phyloP scores from a whole-genome alignment of 805 yeast genomes.

The Lipomyces orientalis region DNA sequence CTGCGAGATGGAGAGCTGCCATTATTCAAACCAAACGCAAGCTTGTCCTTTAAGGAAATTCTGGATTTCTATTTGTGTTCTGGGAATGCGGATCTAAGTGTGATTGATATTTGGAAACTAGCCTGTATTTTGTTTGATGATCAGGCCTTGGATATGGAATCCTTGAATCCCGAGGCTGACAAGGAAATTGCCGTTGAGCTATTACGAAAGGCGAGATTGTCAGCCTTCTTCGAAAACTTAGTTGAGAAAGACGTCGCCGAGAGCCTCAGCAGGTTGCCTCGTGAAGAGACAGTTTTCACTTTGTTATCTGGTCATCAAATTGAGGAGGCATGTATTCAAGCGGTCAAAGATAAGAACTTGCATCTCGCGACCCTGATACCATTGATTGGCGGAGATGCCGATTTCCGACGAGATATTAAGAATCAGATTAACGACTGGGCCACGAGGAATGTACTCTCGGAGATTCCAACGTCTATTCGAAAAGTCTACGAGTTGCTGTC shows the following conservation, averaged over 20 bases:
- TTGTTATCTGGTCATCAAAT: conserved; percentile 57
- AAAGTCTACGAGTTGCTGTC: conserved; percentile 70
- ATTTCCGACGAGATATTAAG: conserved; percentile 60
- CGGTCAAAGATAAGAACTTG: conserved; percentile 64
- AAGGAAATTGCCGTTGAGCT: conserved; percentile 28
- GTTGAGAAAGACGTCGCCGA: conserved; percentile 48
- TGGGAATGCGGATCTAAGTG: not conserved
- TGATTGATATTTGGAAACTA: conserved; percentile 55
- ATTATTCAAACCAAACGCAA: conserved; percentile 5
- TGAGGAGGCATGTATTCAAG: conserved; percentile 63
- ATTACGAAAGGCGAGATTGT: conserved; percentile 54
- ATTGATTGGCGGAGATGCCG: conserved; percentile 72
- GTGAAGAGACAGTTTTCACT: conserved; percentile 46
- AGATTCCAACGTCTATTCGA: conserved; percentile 60
- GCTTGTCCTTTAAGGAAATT: conserved; percentile 13
- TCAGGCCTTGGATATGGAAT: conserved; percentile 22
- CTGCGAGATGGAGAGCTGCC: conserved; percentile 26
- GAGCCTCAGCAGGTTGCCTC: conserved; percentile 42
- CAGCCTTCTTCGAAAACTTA: conserved; percentile 62
- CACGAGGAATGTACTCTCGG: conserved; percentile 48
- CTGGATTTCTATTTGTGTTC: conserved; percentile 9
- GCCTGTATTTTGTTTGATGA: conserved; percentile 68
- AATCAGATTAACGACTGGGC: conserved; percentile 73
- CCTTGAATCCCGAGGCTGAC: conserved; percentile 23
- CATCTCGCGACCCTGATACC: conserved; percentile 77